Base-by-base conservation (phyloP, 2,329 filamentous ascomycete species). In the Blumeria hordei region DNA sequence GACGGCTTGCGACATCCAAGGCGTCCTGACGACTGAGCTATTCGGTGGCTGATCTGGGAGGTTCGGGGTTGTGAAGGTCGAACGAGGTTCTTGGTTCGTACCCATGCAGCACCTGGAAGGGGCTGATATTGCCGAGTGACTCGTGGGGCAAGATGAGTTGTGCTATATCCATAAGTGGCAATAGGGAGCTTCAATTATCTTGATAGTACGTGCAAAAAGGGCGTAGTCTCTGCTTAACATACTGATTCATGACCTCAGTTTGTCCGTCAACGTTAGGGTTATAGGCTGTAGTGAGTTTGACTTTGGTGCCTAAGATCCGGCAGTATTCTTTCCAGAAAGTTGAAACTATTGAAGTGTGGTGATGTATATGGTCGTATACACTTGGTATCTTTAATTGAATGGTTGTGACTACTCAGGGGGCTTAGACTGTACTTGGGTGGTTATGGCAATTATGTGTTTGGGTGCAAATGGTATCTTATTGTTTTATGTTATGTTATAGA, bases 221-320 rank as follows among this genome's bases (percentile, higher is more conserved):
- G 9, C 41, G 41, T 45, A 45, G n/a, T n/a, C 21, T 28, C 21
- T 28, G 21, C 21, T 28, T 28, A 28, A 28, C 4, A 4, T 28
- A 28, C 21, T 28, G n/a, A 45, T 16, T 45, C 21, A 11, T 45
- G n/a, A n/a, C n/a, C 21, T 45, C 41, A 4, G 41, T 18, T 16
- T 11, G 41, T n/a, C 41, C 41, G 11, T 11, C 21, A 16, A 9
- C 21, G n/a, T 45, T 18, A 16, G 10, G 41, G n/a, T 45, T n/a
- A 45, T 45, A 11, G 41, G 41, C 41, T 11, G 41, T 16, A 9
- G 41, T 9, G n/a, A 18, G 41, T 16, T 11, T 45, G n/a, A 57
- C 44, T n/a, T 51, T 54, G 7, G 56, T 55, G 10, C 45, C n/a
- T 28, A 58, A 47, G 37, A 16, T 14, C 12, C 6, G 12, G 18